These are phyloP conservation scores for Alternaria sp. DNA, from an alignment of 2,329 filamentous ascomycete species.

Conservation along the genomic window DNA sequence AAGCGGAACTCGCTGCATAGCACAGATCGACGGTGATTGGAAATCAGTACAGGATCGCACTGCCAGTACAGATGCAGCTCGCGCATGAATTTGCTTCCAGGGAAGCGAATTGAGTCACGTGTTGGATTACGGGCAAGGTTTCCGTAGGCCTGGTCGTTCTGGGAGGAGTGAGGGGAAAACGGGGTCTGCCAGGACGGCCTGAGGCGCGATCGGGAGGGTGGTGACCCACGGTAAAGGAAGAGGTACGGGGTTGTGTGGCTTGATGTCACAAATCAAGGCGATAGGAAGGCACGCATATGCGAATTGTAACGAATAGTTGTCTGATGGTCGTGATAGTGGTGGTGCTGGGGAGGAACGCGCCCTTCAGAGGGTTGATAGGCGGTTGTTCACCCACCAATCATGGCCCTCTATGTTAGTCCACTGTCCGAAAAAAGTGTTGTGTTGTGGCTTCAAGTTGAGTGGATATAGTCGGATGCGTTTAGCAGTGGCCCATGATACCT, in stretches of 20 bases:
- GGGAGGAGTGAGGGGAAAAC: not conserved
- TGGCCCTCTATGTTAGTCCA: not conserved
- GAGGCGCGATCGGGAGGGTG: not conserved
- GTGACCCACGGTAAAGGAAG: not conserved
- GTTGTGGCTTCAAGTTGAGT: not conserved
- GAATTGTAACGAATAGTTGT: not conserved
- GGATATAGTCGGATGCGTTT: not conserved
- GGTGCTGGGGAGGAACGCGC: not conserved
- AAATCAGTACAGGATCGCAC: not conserved
- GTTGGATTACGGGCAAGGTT: not conserved
- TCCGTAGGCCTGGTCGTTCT: not conserved
- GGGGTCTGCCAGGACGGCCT: not conserved
- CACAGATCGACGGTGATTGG: not conserved
- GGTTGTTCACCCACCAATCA: not conserved
- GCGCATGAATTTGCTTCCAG: too few species aligned
- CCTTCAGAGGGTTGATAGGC: not conserved
- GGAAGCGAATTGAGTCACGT: not conserved
- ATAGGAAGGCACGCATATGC: not conserved
- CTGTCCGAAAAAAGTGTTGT: not conserved
- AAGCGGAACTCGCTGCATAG: conserved; percentile 2
- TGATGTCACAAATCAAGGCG: not conserved
- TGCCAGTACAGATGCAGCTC: not conserved
- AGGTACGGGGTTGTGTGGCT: not conserved
- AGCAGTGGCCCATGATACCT: not conserved
- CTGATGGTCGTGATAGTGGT: not conserved